Conservation (phyloP, 345 rosid species). For the Anacardium occidentale region DNA sequence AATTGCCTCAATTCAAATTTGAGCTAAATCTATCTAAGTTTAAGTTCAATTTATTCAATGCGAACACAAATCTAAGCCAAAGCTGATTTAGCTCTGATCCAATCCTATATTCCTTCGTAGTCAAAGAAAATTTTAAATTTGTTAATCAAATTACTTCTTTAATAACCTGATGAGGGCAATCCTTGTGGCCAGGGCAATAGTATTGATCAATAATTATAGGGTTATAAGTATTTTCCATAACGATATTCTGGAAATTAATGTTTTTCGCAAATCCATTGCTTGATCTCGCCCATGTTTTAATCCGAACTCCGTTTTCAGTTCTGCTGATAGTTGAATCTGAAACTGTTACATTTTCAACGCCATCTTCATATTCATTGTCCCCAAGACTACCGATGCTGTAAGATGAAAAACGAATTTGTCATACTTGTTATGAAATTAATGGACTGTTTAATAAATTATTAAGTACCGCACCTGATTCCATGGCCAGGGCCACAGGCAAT, state of each 20-base stretch:
- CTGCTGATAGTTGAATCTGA: slow-evolving; percentile 33
- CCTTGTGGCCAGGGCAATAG: slow-evolving; percentile 47
- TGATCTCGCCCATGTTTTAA: slow-evolving; percentile 60
- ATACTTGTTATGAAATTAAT: no score
- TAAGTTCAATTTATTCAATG: no score
- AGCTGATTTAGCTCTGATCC: no score
- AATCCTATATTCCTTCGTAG: no score
- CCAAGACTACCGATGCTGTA: slow-evolving; percentile 59
- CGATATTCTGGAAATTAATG: slow-evolving; percentile 34
- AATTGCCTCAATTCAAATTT: no score
- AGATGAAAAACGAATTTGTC: background rate
- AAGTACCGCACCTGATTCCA: slow-evolving; percentile 54
- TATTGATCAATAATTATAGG: slow-evolving; percentile 60
- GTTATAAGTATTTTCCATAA: slow-evolving; percentile 41
- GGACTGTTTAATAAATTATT: no score
- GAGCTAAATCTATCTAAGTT: no score
- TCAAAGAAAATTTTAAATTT: no score
- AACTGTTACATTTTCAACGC: slow-evolving; percentile 47
- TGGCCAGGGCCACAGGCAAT: slow-evolving; percentile 68
- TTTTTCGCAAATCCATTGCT: slow-evolving; percentile 45
- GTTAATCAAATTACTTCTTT: background rate
- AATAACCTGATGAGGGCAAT: slow-evolving; percentile 54
- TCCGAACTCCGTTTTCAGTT: slow-evolving; percentile 56
- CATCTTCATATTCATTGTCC: slow-evolving; percentile 33
- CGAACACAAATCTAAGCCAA: no score